Conservation (phyloP, 2,329 filamentous ascomycete species). For the Aspergillus japonicus region DNA sequence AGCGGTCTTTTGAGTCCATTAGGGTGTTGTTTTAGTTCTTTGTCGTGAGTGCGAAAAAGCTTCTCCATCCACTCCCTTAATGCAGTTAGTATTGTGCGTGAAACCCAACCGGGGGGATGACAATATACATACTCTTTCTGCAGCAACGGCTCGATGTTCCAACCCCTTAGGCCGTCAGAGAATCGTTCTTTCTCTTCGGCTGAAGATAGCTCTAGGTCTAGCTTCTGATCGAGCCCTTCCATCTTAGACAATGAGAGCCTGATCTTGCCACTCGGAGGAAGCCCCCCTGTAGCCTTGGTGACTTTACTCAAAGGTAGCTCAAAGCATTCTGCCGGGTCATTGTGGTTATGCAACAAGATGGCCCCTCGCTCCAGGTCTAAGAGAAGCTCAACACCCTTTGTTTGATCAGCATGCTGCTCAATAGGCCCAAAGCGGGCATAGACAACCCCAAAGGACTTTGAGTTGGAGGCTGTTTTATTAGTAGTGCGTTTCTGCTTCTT, state of each 20-base stretch:
- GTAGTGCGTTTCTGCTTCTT: conserved; percentile 7
- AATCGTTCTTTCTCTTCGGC: conserved; percentile 23
- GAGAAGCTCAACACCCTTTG: conserved; percentile 13
- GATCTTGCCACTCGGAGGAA: conserved; percentile 28
- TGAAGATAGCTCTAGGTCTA: conserved; percentile 33
- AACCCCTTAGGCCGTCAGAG: conserved; percentile 15
- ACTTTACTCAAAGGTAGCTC: conserved; percentile 19
- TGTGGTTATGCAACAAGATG: conserved; percentile 8
- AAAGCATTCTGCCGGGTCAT: neutral
- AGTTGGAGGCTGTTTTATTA: neutral
- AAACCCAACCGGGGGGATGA: neutral
- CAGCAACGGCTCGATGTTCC: conserved; percentile 11
- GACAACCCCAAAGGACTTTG: conserved; percentile 16
- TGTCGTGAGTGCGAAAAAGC: conserved; percentile 25
- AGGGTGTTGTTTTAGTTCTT: conserved; percentile 1
- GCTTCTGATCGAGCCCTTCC: conserved; percentile 13
- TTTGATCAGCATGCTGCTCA: conserved; percentile 8
- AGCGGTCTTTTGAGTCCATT: conserved; percentile 19
- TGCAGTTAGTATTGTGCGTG: conserved; percentile 9
- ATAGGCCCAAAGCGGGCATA: conserved; percentile 25
- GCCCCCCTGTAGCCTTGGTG: conserved; percentile 18
- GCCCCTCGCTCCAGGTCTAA: conserved; percentile 13
- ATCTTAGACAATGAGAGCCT: conserved; percentile 27
- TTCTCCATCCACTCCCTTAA: conserved; percentile 37
- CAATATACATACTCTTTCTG: conserved; percentile 29